phyloP scores from a whole-genome alignment of 116 monocot genomes.

The Papilionanthe hybrid region DNA sequence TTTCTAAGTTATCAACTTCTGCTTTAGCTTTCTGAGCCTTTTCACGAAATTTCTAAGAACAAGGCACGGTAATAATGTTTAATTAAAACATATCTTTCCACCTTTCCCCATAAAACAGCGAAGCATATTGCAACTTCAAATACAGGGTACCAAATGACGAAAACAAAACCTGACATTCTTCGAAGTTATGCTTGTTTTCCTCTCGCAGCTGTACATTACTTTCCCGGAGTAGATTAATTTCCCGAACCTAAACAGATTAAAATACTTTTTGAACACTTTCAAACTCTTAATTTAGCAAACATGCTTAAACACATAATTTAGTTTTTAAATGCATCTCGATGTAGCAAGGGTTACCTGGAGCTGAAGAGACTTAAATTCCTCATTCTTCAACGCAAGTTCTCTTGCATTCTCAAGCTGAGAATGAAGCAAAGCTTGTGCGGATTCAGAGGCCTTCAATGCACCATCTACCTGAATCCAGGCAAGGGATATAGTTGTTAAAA shows the following conservation, averaged over 20 bases:
- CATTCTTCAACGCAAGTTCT: constrained; percentile 55
- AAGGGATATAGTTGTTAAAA: neutral
- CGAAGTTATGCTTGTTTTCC: constrained; percentile 95
- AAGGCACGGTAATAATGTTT: neutral
- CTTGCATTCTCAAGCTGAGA: constrained; percentile 54
- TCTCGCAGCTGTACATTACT: constrained; percentile 91
- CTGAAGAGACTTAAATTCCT: constrained; percentile 85
- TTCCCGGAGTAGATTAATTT: constrained; percentile 94
- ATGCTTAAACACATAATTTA: neutral
- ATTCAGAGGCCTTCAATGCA: constrained; percentile 67
- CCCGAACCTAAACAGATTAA: constrained; percentile 54
- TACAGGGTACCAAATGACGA: neutral
- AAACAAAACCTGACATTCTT: constrained; percentile 68
- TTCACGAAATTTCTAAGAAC: constrained; percentile 63
- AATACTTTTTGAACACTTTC: neutral
- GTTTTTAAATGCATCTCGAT: neutral
- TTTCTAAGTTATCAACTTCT: constrained; percentile 48
- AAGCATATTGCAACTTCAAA: constrained; percentile 6
- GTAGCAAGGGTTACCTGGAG: constrained; percentile 45
- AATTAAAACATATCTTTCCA: neutral
- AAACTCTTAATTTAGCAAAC: neutral
- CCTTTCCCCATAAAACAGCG: neutral
- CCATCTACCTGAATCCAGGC: constrained; percentile 48
- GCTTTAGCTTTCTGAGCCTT: constrained; percentile 53
- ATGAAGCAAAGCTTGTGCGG: constrained; percentile 55